These are phyloP conservation scores for Rhododendron williamsianum DNA, from an alignment of 148 eudicot species.

Conservation along the genomic window DNA sequence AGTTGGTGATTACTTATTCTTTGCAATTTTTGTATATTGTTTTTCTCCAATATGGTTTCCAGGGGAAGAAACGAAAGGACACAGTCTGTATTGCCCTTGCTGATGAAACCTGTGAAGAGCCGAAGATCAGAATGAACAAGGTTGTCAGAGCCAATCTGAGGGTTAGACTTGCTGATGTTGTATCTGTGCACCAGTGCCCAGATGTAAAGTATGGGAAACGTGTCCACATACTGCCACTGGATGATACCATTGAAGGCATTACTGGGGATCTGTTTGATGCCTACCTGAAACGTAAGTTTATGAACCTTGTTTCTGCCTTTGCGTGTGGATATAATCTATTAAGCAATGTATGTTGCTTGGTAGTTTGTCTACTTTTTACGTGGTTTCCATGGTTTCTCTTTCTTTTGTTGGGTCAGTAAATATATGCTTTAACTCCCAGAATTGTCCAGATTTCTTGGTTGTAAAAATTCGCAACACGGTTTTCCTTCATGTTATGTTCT, in stretches of 20 bases:
- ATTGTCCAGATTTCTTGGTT: not conserved
- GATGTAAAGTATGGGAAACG: constrained; percentile 31
- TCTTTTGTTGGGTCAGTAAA: not conserved
- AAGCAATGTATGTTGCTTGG: not conserved
- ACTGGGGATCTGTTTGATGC: constrained; percentile 38
- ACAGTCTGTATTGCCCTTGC: constrained; percentile 28
- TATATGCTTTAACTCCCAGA: not conserved
- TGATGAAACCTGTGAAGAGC: constrained; percentile 23
- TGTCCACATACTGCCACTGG: constrained; percentile 30
- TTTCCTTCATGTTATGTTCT: not conserved
- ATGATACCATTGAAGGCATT: constrained; percentile 36
- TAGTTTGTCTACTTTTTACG: not conserved
- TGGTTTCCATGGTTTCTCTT: not conserved
- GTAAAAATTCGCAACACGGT: not conserved
- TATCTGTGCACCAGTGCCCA: constrained; percentile 23
- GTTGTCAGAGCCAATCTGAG: constrained; percentile 24
- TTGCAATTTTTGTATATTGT: not conserved
- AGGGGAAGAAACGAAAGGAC: constrained; percentile 26
- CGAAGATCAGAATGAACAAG: constrained; percentile 25
- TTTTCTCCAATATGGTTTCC: not conserved
- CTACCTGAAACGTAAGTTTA: constrained; percentile 31
- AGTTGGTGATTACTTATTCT: not conserved
- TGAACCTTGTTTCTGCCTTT: not conserved
- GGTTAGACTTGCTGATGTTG: constrained; percentile 22
- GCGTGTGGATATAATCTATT: not conserved